Percentiles rank a stretch among this genome's conserved stretches.
These are phyloP conservation scores for Mimosa bimucronata DNA, from an alignment of 306 rosid genomes.

Conservation along the genomic window DNA sequence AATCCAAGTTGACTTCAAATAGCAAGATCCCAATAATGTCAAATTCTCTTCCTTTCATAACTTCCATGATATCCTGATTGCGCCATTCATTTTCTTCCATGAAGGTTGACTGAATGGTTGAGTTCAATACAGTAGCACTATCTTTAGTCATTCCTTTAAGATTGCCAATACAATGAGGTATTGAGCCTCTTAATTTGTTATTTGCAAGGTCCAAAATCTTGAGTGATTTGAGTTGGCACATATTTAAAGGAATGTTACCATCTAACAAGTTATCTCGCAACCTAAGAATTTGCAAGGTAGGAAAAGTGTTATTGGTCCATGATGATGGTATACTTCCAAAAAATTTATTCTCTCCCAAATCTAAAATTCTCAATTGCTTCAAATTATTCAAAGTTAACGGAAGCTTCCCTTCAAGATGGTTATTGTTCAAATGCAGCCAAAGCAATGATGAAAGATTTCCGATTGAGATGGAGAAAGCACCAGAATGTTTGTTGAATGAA, in stretches of 20 bases:
- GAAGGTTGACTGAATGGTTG: too few relatives aligned
- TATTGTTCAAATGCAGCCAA: background rate
- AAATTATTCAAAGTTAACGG: background rate
- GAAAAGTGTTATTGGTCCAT: background rate
- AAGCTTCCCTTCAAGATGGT: background rate
- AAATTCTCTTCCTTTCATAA: background rate
- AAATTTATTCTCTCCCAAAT: background rate
- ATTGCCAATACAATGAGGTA: background rate
- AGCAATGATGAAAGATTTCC: background rate
- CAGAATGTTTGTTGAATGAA: background rate
- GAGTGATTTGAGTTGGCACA: background rate
- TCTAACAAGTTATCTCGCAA: background rate
- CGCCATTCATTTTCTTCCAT: background rate
- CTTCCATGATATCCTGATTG: background rate
- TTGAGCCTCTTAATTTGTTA: background rate
- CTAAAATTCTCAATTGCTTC: background rate
- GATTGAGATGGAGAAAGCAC: background rate
- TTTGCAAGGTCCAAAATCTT: background rate
- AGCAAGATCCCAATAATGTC: background rate
- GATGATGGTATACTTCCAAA: background rate
- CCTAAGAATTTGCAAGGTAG: background rate
- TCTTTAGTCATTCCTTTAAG: background rate
- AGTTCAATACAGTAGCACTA: too few relatives aligned
- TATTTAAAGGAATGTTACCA: background rate
- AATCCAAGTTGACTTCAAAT: background rate